These are phyloP conservation scores for Phytophthora pini DNA, from an alignment of 352 stramenopile genomes.

Conservation along the genomic window DNA sequence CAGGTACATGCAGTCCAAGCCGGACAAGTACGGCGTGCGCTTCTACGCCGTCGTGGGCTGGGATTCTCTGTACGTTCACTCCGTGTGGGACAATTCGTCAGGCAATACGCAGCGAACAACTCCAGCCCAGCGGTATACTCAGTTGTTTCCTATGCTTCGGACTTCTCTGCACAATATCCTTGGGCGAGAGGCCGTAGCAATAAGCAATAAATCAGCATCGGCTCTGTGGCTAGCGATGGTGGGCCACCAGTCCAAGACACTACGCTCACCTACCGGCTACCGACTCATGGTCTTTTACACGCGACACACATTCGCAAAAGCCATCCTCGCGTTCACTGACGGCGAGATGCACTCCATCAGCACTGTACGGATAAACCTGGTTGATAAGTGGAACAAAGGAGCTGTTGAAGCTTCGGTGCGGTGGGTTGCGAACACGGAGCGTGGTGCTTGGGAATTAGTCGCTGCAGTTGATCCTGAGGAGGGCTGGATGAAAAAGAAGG, in stretches of 20 bases:
- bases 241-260: not conserved
- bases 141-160: not conserved
- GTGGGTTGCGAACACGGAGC: not conserved
- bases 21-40: constrained; percentile 2
- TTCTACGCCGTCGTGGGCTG: constrained; percentile 11
- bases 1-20: not conserved
- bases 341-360: not conserved
- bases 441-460: not conserved
- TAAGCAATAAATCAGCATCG: not conserved
- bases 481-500: not conserved
- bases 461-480: not conserved
- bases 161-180: not conserved
- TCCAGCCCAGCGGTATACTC: constrained; percentile 1
- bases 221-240: constrained; percentile 13
- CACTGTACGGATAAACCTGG: not conserved
- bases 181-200: not conserved
- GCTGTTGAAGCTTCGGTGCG: not conserved
- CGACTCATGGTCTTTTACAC: constrained; percentile 15
- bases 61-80: not conserved
- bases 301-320: constrained; percentile 1
- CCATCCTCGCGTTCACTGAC: not conserved
- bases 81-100: constrained; percentile 12
- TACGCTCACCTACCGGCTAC: not conserved
- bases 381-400: not conserved
- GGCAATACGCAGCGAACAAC: not conserved